phyloP scores from a whole-genome alignment of 208 protist genomes.

The Entamoeba histolytica region DNA sequence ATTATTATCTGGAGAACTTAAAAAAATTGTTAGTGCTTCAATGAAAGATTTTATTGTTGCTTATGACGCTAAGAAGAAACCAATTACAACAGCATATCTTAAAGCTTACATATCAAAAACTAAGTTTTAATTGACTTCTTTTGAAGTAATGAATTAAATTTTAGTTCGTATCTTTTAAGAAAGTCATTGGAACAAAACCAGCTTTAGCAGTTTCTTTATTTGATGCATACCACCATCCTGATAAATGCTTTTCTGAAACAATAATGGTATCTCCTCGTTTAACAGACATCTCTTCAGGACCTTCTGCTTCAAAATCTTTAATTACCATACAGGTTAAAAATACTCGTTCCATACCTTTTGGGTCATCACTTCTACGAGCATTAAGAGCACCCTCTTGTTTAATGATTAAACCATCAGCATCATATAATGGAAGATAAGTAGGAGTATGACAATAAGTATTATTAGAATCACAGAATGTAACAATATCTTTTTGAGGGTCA shows the following conservation, averaged over 20 bases:
- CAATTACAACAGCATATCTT: neutral
- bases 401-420: neutral
- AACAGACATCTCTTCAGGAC: neutral
- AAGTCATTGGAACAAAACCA: neutral
- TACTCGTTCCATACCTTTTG: neutral
- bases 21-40: neutral
- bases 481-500: neutral
- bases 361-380: neutral
- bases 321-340: neutral
- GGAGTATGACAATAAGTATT: neutral
- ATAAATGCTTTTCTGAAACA: neutral
- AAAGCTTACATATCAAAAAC: neutral
- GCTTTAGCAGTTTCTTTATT: neutral
- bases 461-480: neutral
- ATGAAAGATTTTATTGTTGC: neutral
- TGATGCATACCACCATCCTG: neutral
- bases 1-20: conserved; percentile 6
- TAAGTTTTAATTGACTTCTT: too few species aligned
- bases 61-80: neutral
- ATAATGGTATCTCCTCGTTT: neutral
- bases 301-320: neutral
- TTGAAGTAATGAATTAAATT: too few species aligned
- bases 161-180: neutral
- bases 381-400: neutral
- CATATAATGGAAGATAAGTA: neutral